Conservation (phyloP, 2,329 filamentous ascomycete species). For the Cordyceps militaris region DNA sequence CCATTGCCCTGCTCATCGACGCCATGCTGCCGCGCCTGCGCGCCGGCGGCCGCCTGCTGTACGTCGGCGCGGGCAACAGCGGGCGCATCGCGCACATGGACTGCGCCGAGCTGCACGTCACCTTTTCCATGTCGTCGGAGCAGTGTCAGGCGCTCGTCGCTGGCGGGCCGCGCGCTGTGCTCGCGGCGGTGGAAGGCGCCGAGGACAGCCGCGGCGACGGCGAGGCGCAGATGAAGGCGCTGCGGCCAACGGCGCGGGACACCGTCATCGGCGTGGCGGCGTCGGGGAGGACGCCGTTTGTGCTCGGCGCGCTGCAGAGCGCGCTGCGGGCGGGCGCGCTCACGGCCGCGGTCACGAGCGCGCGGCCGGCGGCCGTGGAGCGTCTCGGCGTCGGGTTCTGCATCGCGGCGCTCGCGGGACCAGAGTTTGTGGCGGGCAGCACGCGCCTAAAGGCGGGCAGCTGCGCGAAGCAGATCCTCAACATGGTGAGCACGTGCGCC, state of each 20-base stretch:
- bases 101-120: background rate
- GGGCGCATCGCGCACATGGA: background rate
- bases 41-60: background rate
- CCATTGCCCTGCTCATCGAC: background rate
- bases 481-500: background rate
- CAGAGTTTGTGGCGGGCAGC: background rate
- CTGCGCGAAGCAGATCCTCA: background rate
- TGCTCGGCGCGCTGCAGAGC: background rate
- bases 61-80: background rate
- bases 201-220: background rate
- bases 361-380: background rate
- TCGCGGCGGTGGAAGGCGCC: background rate
- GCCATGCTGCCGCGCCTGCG: background rate
- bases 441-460: background rate
- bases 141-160: background rate
- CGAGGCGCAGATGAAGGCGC: background rate
- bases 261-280: background rate
- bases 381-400: background rate
- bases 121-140: background rate
- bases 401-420: background rate
- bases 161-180: background rate
- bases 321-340: background rate
- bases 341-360: background rate
- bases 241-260: background rate
- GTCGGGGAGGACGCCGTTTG: background rate